These are phyloP conservation scores for Stephanodiscus minutulus DNA, from an alignment of 108 stramenopile species.

Conservation along the genomic window DNA sequence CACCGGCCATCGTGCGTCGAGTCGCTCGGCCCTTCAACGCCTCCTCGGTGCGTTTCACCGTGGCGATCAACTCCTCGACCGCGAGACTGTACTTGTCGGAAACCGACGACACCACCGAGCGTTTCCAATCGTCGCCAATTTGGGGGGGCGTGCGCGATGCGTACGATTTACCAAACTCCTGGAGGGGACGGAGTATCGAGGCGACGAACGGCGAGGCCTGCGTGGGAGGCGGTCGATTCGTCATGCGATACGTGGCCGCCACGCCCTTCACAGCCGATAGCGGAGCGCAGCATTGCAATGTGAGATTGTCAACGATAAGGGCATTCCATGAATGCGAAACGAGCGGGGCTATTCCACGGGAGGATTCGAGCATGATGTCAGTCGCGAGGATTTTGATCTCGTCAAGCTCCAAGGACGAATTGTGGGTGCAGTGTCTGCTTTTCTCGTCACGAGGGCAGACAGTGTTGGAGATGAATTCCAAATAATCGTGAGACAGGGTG, in stretches of 20 bases:
- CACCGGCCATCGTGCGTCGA: conserved; percentile 74
- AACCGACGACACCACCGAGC: conserved; percentile 56
- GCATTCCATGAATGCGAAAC: conserved; percentile 76
- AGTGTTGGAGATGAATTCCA: conserved; percentile 50
- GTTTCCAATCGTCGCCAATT: conserved; percentile 74
- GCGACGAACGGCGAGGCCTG: conserved; percentile 82
- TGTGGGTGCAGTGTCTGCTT: conserved; percentile 33
- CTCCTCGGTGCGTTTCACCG: conserved; percentile 84
- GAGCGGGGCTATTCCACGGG: conserved; percentile 66
- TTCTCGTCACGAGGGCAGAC: conserved; percentile 45
- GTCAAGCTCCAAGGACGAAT: conserved; percentile 42
- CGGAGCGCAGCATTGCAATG: conserved; percentile 70
- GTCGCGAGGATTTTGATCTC: conserved; percentile 56
- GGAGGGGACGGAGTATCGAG: conserved; percentile 77
- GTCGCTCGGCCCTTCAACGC: conserved; percentile 75
- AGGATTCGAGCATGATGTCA: conserved; percentile 69
- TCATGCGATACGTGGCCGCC: conserved; percentile 92
- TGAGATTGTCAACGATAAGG: conserved; percentile 74
- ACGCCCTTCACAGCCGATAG: conserved; percentile 88
- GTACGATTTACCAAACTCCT: conserved; percentile 70
- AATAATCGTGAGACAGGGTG: conserved; percentile 67
- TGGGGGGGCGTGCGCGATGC: conserved; percentile 70
- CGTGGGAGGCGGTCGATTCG: conserved; percentile 86
- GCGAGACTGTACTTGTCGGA: conserved; percentile 70
- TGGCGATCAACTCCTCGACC: conserved; percentile 80